Evolutionary conservation across 2,329 filamentous ascomycete genomes (phyloP), one percentile per base, ranked within the genome.

Genomic region (Botrytis medusae): DNA sequence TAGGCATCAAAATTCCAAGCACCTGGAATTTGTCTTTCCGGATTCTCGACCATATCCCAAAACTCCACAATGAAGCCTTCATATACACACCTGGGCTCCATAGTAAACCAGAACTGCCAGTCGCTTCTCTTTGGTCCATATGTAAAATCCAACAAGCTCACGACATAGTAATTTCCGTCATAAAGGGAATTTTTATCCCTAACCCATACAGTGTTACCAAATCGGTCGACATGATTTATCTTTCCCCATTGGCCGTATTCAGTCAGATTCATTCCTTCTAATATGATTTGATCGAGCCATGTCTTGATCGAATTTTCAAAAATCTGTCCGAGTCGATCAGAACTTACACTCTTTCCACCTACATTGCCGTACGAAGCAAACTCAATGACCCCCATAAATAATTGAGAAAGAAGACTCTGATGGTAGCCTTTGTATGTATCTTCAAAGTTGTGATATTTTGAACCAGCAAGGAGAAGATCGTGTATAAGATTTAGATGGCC

Each of bases 331-430:
- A 9, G 22, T 4, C 3, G 5, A 34, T 14, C 18, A 46, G 4
- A 4, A 1, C 9, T 4, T 25, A 0, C 22, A 7, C 6, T 25
- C 4, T 12, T 2, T 34, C 4, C 25, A 25, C 1, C 2, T 25
- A 2, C 0, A 37, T 0, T 4, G 20, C 10, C 10, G 4, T 1
- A 2, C 4, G 2, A 1, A 12, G 3, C 2, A 40, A 0, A 1
- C 12, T 3, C 1, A 25, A 3, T 2, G 6, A 32, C 34, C 1
- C 34, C 60, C 5, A 0, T 16, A 1, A 62, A 37, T 8, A 62
- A 8, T 14, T 1, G 0, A 9, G 1, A 0, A 18, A 40, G 34
- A 25, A 40, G 7, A n/a, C 60, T n/a, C 9, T 2, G 0, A 16
- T 1, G 2, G 14, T 4, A 18, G 37, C 6, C 14, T 62, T n/a